Evolutionary conservation across 495 filamentous ascomycete genomes (phyloP).

Genomic region (Penicillium subrubescens): DNA sequence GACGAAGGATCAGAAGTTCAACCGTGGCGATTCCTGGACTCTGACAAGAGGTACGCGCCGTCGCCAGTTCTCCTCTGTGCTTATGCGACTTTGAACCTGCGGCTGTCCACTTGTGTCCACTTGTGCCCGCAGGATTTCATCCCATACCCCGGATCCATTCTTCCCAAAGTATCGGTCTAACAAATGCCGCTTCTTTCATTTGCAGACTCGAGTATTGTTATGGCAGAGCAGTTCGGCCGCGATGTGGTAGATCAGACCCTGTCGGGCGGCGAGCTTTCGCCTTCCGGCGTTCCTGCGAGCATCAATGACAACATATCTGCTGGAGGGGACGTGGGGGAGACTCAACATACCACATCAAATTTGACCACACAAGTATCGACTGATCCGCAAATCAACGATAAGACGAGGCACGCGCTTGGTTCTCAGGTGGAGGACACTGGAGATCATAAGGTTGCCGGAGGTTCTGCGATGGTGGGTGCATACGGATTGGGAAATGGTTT

Average conservation of each 20-base stretch:
- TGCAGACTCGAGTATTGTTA: conserved; percentile 70
- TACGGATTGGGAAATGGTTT: neutral
- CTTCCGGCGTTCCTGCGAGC: conserved; percentile 73
- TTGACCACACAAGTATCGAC: conserved; percentile 30
- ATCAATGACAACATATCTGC: conserved; percentile 56
- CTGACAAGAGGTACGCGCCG: conserved; percentile 55
- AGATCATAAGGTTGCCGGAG: conserved; percentile 34
- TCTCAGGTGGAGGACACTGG: conserved; percentile 26
- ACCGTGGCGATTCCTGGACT: conserved; percentile 52
- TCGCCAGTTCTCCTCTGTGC: conserved; percentile 19
- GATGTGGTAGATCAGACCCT: conserved; percentile 78
- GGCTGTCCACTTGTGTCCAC: conserved; percentile 12
- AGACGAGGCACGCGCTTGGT: conserved; percentile 22
- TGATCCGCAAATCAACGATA: conserved; percentile 28
- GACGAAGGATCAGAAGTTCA: conserved; percentile 41
- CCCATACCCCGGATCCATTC: conserved; percentile 16
- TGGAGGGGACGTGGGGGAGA: conserved; percentile 57
- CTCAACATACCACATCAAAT: conserved; percentile 42
- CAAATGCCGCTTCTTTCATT: conserved; percentile 34
- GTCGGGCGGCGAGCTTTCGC: conserved; percentile 73
- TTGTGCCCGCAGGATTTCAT: conserved; percentile 10
- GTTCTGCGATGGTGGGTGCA: conserved; percentile 36
- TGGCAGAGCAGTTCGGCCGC: conserved; percentile 75
- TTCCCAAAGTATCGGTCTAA: conserved; percentile 37
- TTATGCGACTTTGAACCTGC: conserved; percentile 26